Conservation (phyloP, 345 rosid genomes). For the Heritiera fomes region DNA sequence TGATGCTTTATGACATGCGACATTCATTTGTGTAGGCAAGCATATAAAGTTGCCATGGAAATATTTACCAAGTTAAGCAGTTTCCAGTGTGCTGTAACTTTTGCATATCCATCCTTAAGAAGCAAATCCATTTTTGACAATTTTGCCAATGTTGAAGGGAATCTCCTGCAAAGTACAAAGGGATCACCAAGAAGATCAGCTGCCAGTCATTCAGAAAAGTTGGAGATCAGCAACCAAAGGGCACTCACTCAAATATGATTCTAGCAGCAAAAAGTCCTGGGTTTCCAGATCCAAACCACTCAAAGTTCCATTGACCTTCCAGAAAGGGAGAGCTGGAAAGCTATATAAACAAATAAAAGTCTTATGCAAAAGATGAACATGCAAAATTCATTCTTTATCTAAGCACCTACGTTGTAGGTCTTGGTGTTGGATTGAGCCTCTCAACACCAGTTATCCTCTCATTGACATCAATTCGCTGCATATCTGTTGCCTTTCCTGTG, state of each 20-base stretch:
- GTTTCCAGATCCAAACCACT: slow-evolving; percentile 90
- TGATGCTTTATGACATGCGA: slow-evolving; percentile 14
- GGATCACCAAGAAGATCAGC: slow-evolving; percentile 16
- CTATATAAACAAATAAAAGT: slow-evolving; percentile 49
- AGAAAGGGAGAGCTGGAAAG: slow-evolving; percentile 85
- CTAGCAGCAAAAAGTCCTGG: slow-evolving; percentile 71
- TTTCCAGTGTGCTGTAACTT: slow-evolving; percentile 61
- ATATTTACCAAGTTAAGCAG: slow-evolving; percentile 62
- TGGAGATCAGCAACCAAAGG: slow-evolving; percentile 10
- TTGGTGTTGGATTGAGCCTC: slow-evolving; percentile 83
- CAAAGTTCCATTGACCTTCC: slow-evolving; percentile 90
- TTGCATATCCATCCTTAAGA: slow-evolving; percentile 66
- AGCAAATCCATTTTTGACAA: slow-evolving; percentile 69
- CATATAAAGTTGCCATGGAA: background rate
- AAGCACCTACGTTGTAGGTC: slow-evolving; percentile 89
- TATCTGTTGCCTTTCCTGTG: slow-evolving; percentile 61
- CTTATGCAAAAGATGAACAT: slow-evolving; percentile 18
- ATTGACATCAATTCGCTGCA: slow-evolving; percentile 87
- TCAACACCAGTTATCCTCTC: slow-evolving; percentile 86
- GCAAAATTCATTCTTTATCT: slow-evolving; percentile 9
- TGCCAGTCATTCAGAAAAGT: background rate
- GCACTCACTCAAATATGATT: slow-evolving; percentile 65
- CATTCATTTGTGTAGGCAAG: background rate
- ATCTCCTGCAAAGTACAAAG: slow-evolving; percentile 54
- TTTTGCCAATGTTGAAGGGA: slow-evolving; percentile 68